Base-by-base conservation (phyloP, 176 grass and related monocot genomes). In the Olyra latifolia region DNA sequence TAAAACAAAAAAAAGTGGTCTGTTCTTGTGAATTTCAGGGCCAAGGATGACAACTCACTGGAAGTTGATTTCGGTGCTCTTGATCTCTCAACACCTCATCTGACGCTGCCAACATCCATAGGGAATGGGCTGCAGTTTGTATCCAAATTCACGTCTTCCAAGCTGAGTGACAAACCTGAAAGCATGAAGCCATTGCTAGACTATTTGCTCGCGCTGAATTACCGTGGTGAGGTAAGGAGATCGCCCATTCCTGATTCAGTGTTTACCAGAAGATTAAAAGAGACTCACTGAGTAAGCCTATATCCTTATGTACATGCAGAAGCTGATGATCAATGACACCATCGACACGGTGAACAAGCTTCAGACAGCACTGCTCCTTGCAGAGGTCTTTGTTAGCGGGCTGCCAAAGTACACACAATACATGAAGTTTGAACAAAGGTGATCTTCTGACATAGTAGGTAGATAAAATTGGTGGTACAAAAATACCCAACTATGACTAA, bases 41-140 rank as follows among this genome's bases (percentile, higher is more conserved):
- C 92, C 27, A 93, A 86, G 38, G 92, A 95, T 58, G 92, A 93
- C 28, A 88, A 95, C 68, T 80, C 96, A 35, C 27, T 98, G 46
- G 96, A 98, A 86, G 78, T 98, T 25, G 90, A 98, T 79, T 98
- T 98, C 19, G 92, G 90, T 8, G 88, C 92, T 17, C 83, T 98
- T 43, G 84, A 95, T 47, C 77, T 89, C 69, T 93, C 88, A 25
- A 91, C 86, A 12, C 96, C 92, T 71, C 88, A 25, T 77, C 22
- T 98, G 58, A 91, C 90, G 2, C 72, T 98, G 78, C 96, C 96
- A 16, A 89, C 92, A 50, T 98, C 96, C 49, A 88, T 98, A 58
- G 96, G 92, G 75, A 91, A 98, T 0, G 96, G 96, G 58, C 65
- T 91, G 55, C 96, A 93, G 73, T 95, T 93, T 42, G 70, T 91